Evolutionary conservation across 2,329 filamentous ascomycete species (phyloP).

Genomic region (Colletotrichum abscissum): DNA sequence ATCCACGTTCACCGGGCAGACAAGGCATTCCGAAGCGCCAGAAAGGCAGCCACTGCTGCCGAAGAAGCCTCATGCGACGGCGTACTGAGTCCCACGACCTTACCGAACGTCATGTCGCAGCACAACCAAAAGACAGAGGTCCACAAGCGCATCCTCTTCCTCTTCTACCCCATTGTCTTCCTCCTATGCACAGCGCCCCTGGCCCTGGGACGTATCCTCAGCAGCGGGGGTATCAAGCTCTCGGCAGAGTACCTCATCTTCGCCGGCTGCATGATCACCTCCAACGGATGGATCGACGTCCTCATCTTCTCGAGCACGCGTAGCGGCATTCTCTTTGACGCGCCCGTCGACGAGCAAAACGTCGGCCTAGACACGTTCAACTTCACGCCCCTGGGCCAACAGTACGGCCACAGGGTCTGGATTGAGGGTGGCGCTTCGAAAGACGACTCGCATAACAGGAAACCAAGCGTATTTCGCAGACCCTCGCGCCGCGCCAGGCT

Average conservation of each 20-base stretch:
- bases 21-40: background rate
- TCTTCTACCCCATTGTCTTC: constrained; percentile 72
- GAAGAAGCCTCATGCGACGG: background rate
- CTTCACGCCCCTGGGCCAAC: background rate
- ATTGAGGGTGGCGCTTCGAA: background rate
- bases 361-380: constrained; percentile 23
- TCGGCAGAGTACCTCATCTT: constrained; percentile 61
- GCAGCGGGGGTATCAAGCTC: constrained; percentile 61
- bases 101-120: background rate
- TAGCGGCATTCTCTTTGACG: constrained; percentile 46
- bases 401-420: constrained; percentile 29
- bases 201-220: constrained; percentile 67
- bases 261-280: constrained; percentile 62
- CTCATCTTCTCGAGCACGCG: constrained; percentile 52
- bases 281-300: constrained; percentile 58
- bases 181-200: constrained; percentile 70
- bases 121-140: background rate
- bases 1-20: constrained; percentile 42
- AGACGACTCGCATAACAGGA: background rate
- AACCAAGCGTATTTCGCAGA: background rate
- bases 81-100: background rate
- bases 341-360: constrained; percentile 19
- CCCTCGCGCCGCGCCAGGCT: background rate
- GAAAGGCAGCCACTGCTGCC: background rate
- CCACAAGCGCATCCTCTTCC: constrained; percentile 48